phyloP scores from a whole-genome alignment of 345 rosid species.

The Xanthoceras sorbifolium region DNA sequence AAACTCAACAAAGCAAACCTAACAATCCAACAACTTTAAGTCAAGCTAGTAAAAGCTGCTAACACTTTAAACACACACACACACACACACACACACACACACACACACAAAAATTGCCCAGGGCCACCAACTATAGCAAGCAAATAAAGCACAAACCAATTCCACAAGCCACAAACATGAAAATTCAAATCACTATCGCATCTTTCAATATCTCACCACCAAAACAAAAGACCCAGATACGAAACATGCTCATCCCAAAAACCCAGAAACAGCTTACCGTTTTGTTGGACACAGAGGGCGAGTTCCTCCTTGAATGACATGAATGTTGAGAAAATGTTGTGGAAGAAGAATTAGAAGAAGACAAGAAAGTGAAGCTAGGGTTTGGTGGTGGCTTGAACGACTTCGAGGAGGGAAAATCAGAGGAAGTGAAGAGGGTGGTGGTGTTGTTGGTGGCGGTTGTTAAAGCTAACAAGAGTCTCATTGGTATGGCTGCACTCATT shows the following conservation, averaged over 20 bases:
- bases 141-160: background rate
- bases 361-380: background rate
- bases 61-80: background rate
- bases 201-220: background rate
- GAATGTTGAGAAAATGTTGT: background rate
- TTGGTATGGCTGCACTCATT: conserved; percentile 3
- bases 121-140: background rate
- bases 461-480: background rate
- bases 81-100: too few relatives aligned
- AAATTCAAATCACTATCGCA: background rate
- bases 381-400: background rate
- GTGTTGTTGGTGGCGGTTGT: background rate
- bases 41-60: background rate
- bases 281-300: background rate
- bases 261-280: background rate
- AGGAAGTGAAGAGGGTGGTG: background rate
- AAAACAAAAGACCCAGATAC: background rate
- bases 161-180: background rate
- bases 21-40: background rate
- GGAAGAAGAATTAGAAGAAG: background rate
- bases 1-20: conserved; percentile 1
- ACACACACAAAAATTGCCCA: background rate
- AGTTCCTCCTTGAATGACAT: background rate
- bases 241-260: background rate
- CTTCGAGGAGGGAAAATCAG: background rate